Percentiles rank a stretch among this genome's conserved stretches.
Evolutionary conservation across 2,329 filamentous ascomycete species (phyloP).

Genomic region (Coniochaeta sp.): DNA sequence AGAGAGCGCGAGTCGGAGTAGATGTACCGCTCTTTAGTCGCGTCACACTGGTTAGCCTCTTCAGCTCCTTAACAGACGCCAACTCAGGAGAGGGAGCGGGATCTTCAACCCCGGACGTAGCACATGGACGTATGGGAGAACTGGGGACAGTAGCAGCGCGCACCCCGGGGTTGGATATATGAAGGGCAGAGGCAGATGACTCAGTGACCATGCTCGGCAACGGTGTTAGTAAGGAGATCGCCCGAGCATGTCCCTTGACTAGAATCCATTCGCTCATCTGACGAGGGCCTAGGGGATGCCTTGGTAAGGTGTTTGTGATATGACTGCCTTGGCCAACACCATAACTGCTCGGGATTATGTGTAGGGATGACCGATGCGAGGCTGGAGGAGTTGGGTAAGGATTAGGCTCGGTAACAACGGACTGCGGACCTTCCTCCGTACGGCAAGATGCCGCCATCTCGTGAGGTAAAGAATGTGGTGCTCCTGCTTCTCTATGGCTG

Average conservation of each 20-base stretch:
- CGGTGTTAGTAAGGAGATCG: conserved; percentile 43
- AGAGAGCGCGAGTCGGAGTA: conserved; percentile 83
- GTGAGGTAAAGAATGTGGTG: conserved; percentile 28
- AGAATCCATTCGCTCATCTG: conserved; percentile 37
- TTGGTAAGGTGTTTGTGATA: conserved; percentile 22
- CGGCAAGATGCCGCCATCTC: conserved; percentile 25
- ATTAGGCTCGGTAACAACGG: conserved; percentile 18
- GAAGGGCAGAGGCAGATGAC: conserved; percentile 55
- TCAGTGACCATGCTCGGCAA: conserved; percentile 58
- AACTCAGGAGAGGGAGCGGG: conserved; percentile 39
- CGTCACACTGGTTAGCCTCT: conserved; percentile 82
- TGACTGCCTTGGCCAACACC: conserved; percentile 28
- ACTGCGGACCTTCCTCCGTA: background rate
- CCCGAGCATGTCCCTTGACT: conserved; percentile 31
- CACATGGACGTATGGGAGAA: conserved; percentile 38
- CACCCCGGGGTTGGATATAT: conserved; percentile 61
- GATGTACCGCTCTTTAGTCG: conserved; percentile 84
- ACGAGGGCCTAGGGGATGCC: conserved; percentile 25
- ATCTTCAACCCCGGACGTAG: conserved; percentile 25
- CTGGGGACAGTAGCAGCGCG: conserved; percentile 42
- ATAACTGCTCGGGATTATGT: conserved; percentile 32
- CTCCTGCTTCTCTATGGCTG: conserved; percentile 12
- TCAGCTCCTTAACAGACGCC: conserved; percentile 61
- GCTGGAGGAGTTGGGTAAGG: conserved; percentile 52
- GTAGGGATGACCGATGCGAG: conserved; percentile 39